A percentile compares a stretch with the other conserved stretches of the same genome.
Evolutionary conservation across 768 basidiomycete species (phyloP).

Genomic region (Phlebiopsis flavidoalba): DNA sequence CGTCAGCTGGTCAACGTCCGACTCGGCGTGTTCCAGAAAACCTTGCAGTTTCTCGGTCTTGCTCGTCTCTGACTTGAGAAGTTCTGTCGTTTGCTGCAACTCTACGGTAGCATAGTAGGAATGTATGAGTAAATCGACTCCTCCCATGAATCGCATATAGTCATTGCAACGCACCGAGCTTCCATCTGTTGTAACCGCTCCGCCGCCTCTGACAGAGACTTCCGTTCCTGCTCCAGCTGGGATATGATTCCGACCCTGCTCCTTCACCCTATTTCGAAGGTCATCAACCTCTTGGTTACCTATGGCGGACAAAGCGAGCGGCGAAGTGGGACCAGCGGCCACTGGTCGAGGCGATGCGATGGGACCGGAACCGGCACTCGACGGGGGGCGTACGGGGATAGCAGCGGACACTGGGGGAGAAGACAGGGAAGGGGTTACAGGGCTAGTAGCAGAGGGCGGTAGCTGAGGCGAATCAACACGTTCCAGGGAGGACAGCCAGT

Average conservation of each 20-base stretch:
- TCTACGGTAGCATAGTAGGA: not conserved
- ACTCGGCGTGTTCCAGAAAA: constrained; percentile 7
- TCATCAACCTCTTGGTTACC: constrained; percentile 16
- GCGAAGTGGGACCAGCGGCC: constrained; percentile 11
- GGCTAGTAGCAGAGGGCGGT: constrained; percentile 24
- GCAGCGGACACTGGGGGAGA: constrained; percentile 15
- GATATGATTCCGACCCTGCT: constrained; percentile 72
- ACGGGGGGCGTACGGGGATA: constrained; percentile 1
- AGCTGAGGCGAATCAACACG: constrained; percentile 30
- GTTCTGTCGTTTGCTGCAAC: constrained; percentile 5
- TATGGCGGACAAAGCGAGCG: constrained; percentile 16
- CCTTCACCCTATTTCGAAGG: constrained; percentile 36
- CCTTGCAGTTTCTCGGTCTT: constrained; percentile 12
- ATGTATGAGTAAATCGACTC: not conserved
- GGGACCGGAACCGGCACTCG: constrained; percentile 1
- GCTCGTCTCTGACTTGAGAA: constrained; percentile 5
- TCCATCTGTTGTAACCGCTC: constrained; percentile 57
- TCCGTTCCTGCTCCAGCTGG: constrained; percentile 53
- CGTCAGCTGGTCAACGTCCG: constrained; percentile 4
- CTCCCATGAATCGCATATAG: not conserved
- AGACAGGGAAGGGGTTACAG: constrained; percentile 26
- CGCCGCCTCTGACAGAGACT: constrained; percentile 35
- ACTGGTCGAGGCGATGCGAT: not conserved
- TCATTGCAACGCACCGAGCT: constrained; percentile 40
- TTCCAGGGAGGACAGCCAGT: constrained; percentile 61